Base-by-base conservation (phyloP, 1,284 basidiomycete genomes). In the Fomitopsis betulina region DNA sequence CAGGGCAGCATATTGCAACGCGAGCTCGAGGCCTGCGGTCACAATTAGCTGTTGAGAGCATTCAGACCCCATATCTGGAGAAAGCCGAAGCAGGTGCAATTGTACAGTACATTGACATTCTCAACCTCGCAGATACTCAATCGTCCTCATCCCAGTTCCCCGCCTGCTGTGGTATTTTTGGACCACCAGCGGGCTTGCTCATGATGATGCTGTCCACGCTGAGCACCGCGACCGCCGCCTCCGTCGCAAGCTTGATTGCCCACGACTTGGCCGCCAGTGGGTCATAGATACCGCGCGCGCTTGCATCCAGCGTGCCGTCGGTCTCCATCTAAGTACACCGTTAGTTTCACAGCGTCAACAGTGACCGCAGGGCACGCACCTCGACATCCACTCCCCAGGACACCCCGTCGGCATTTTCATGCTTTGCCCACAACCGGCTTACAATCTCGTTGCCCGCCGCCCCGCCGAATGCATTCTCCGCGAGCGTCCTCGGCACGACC, bases 201-300 rank as follows among this genome's bases (percentile, higher is more conserved):
- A 98, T 96, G 76, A 99, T 99, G 74, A 98, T 98, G 67, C 91
- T 93, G 75, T 99, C 97, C 10, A 99, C 97, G 59, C 89, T 91
- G 51, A 99, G 84, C 23, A 99, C 94, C 0, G 91, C 89, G 55
- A 96, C 86, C 2, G 97, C 97, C 5, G 97, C 96, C 70, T 97
- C 96, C 0, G 95, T 96, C 15, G 91, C 94, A 32, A 95, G 84
- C 60, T 84, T 80, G 63, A 97, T 83, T 1, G 94, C 93, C 94
- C 94, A 97, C 9, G 85, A 79, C 73, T 96, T 97, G 17, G 93
- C 91, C 8, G 88, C 89, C 2, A 97, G 79, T 25, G 94, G 88
- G 71, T 97, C 94, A 60, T 86, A 82, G 62, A 95, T 93, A 63
- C 85, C 78, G 72, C 81, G 77, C 59, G 85, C 79, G 32, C 79